phyloP scores from a whole-genome alignment of 176 grass and related monocot genomes.

The Oryza meyeriana region DNA sequence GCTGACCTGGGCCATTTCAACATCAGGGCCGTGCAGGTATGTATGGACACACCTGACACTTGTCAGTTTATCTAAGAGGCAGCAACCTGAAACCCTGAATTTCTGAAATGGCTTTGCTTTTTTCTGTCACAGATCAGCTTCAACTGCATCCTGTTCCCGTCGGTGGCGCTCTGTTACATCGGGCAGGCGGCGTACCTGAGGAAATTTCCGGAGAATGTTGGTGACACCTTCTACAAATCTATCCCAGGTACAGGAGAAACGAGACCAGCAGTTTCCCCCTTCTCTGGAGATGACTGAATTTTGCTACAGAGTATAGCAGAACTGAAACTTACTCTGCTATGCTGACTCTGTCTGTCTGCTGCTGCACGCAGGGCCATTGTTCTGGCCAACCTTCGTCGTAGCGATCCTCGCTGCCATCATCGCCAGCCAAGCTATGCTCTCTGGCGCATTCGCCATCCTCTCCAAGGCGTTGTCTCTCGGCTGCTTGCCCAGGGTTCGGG shows the following conservation, averaged over 20 bases:
- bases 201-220: slow-evolving; percentile 39
- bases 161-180: slow-evolving; percentile 57
- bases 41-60: background rate
- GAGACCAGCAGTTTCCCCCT: background rate
- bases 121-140: slow-evolving; percentile 59
- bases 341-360: background rate
- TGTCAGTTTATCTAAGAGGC: background rate
- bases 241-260: slow-evolving; percentile 53
- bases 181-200: slow-evolving; percentile 80
- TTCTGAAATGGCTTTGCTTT: background rate
- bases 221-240: slow-evolving; percentile 73
- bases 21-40: slow-evolving; percentile 67
- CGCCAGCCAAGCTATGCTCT: slow-evolving; percentile 88
- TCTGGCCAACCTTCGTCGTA: slow-evolving; percentile 75
- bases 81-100: background rate
- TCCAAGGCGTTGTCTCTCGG: slow-evolving; percentile 75
- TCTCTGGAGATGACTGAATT: background rate
- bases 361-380: slow-evolving; percentile 43
- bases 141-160: slow-evolving; percentile 63
- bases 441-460: slow-evolving; percentile 63
- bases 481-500: slow-evolving; percentile 69
- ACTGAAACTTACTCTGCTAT: background rate
- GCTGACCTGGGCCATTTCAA: slow-evolving; percentile 90
- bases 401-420: slow-evolving; percentile 73
- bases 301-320: background rate